These are phyloP conservation scores for Sugiyamaella smithiae DNA, from an alignment of 805 yeast species.

Conservation along the genomic window DNA sequence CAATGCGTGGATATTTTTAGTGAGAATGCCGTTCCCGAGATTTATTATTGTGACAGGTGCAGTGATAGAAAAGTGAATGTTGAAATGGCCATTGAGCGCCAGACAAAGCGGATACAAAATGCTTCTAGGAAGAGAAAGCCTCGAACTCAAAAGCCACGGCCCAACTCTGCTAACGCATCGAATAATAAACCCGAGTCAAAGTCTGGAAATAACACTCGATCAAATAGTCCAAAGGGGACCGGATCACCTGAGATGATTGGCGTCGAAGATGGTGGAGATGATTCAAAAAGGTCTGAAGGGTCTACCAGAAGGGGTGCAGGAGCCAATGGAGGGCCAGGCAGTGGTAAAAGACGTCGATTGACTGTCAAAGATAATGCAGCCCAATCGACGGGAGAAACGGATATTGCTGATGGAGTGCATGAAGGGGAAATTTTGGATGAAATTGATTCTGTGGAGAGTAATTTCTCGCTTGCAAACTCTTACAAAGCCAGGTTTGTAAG, in stretches of 20 bases:
- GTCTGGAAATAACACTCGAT: neutral
- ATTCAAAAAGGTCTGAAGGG: neutral
- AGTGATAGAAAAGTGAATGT: constrained; percentile 47
- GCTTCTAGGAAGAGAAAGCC: constrained; percentile 4
- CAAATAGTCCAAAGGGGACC: neutral
- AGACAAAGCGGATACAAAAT: constrained; percentile 28
- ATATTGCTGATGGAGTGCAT: neutral
- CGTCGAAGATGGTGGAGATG: neutral
- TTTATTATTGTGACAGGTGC: constrained; percentile 76
- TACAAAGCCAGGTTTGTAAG: constrained; percentile 18
- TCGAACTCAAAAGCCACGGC: neutral
- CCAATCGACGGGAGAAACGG: neutral
- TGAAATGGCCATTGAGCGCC: constrained; percentile 43
- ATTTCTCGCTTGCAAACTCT: constrained; percentile 6
- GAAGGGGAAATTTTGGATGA: constrained; percentile 4
- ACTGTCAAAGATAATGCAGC: constrained; percentile 5
- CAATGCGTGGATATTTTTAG: constrained; percentile 78
- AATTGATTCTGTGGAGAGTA: constrained; percentile 8
- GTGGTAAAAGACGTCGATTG: constrained; percentile 7
- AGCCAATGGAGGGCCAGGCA: neutral
- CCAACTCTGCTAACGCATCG: neutral
- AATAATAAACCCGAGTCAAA: neutral
- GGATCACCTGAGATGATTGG: neutral
- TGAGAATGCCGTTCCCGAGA: constrained; percentile 76
- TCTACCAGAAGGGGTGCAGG: neutral